A percentile compares a stretch with the other conserved stretches of the same genome.
These are phyloP conservation scores for Metarhizium album DNA, from an alignment of 2,329 filamentous ascomycete species.

Conservation along the genomic window DNA sequence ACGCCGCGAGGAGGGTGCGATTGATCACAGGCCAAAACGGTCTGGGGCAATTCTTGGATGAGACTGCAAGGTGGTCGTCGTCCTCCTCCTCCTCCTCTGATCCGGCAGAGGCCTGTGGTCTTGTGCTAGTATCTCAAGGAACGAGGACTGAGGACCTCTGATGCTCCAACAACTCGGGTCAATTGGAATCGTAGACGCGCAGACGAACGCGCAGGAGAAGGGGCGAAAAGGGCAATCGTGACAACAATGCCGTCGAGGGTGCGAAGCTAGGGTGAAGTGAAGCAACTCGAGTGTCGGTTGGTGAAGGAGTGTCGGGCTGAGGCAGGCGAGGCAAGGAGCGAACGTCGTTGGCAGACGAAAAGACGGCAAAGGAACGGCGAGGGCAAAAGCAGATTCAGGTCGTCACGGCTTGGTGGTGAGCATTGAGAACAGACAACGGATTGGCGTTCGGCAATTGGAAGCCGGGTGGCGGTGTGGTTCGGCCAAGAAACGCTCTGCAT, in stretches of 20 bases:
- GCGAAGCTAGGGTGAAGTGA: no score
- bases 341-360: conserved; percentile 1
- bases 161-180: background rate
- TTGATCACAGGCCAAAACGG: background rate
- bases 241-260: background rate
- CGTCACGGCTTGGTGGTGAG: background rate
- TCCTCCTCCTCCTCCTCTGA: background rate
- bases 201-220: background rate
- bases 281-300: background rate
- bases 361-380: background rate
- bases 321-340: conserved; percentile 1
- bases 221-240: background rate
- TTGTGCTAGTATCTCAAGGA: background rate
- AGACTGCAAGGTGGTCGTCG: background rate
- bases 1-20: no score
- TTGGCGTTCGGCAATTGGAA: background rate
- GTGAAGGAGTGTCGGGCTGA: background rate
- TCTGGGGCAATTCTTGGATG: background rate
- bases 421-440: background rate
- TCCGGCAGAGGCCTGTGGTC: background rate
- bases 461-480: no score
- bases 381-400: background rate
- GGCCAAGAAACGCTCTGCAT: no score
- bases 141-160: background rate
- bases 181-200: background rate